A percentile compares a stretch with the other conserved stretches of the same genome.
Conservation (phyloP, 768 basidiomycete genomes). For the Coprinopsis marcescibilis region DNA sequence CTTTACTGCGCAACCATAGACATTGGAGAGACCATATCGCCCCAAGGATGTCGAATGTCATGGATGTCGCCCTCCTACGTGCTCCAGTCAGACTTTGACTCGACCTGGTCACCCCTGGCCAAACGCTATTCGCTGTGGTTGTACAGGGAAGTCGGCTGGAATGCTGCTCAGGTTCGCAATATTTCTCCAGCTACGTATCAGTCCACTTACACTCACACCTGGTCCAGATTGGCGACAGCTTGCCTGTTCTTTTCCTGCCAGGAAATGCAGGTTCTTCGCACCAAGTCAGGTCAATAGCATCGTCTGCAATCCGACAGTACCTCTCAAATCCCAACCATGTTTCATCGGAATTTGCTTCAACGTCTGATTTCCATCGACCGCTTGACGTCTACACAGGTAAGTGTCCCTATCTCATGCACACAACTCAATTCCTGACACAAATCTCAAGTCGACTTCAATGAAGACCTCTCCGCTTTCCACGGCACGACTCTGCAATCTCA, state of each 20-base stretch:
- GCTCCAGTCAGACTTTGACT: conserved; percentile 60
- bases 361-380: conserved; percentile 36
- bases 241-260: conserved; percentile 94
- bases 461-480: conserved; percentile 94
- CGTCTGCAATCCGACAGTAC: conserved; percentile 80
- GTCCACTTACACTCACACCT: not conserved
- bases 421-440: not conserved
- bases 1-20: conserved; percentile 41
- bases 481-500: conserved; percentile 83
- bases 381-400: conserved; percentile 86
- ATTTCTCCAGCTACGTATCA: not conserved
- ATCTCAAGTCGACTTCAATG: conserved; percentile 84
- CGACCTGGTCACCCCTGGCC: conserved; percentile 65
- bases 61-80: conserved; percentile 93
- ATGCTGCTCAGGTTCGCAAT: conserved; percentile 47
- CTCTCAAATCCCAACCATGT: conserved; percentile 55
- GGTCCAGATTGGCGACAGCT: conserved; percentile 34
- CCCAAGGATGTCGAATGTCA: conserved; percentile 94
- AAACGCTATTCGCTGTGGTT: conserved; percentile 80
- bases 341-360: conserved; percentile 46
- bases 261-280: conserved; percentile 95
- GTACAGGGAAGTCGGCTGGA: conserved; percentile 88
- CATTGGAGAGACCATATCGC: conserved; percentile 53
- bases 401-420: not conserved
- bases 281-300: conserved; percentile 93